phyloP scores from a whole-genome alignment of 1,284 basidiomycete genomes.

The Irpex sp. region DNA sequence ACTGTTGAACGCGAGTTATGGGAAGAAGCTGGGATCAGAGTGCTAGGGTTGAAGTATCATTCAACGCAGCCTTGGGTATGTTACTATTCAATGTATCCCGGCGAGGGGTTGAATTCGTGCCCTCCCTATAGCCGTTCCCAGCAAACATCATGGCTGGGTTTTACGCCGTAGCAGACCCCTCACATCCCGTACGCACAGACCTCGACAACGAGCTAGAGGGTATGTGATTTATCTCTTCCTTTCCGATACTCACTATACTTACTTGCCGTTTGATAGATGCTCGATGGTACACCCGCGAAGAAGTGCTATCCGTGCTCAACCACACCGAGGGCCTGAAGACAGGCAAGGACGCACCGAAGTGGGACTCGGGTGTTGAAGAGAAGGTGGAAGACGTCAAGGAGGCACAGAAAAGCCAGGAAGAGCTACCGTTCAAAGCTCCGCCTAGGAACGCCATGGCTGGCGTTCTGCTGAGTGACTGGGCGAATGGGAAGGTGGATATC shows the following conservation, averaged over 20 bases:
- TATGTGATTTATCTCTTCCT: conserved; percentile 28
- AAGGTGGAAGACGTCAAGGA: background rate
- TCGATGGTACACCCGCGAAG: conserved; percentile 79
- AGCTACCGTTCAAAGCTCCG: conserved; percentile 63
- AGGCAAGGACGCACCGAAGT: conserved; percentile 19
- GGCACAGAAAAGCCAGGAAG: conserved; percentile 18
- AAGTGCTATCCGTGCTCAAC: conserved; percentile 63
- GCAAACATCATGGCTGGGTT: conserved; percentile 92
- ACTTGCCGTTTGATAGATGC: conserved; percentile 55
- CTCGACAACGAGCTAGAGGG: conserved; percentile 96
- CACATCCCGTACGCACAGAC: conserved; percentile 77
- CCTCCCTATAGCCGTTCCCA: conserved; percentile 68
- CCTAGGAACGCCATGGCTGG: conserved; percentile 70
- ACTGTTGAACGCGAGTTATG: conserved; percentile 91
- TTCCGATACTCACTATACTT: background rate
- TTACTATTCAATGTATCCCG: background rate
- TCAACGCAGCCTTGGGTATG: conserved; percentile 81
- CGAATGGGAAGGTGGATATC: conserved; percentile 34
- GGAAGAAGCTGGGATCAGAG: conserved; percentile 91
- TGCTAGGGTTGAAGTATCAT: conserved; percentile 85
- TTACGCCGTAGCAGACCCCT: conserved; percentile 74
- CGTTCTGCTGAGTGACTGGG: conserved; percentile 68
- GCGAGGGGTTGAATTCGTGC: background rate
- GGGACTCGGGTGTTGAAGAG: conserved; percentile 15
- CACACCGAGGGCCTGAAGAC: conserved; percentile 50